phyloP scores from a whole-genome alignment of 345 rosid species.

The Erodium maritimum region DNA sequence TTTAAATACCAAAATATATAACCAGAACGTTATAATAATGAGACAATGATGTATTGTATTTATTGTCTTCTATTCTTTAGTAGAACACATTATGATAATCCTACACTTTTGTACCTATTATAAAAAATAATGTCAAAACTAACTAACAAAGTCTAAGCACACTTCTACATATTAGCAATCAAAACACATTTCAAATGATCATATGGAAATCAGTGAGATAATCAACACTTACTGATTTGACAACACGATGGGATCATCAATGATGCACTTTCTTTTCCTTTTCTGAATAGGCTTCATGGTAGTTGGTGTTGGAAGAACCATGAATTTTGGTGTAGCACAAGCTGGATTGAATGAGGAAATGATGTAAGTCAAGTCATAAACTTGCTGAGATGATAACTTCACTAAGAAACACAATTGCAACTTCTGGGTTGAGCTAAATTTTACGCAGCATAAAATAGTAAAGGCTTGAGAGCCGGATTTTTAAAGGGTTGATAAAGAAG shows the following conservation, averaged over 20 bases:
- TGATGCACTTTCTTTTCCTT: slow-evolving; percentile 48
- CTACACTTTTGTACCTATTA: not conserved
- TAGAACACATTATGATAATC: not conserved
- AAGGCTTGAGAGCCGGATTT: not conserved
- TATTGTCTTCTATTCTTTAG: not conserved
- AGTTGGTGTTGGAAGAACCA: slow-evolving; percentile 48
- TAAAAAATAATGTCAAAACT: not conserved
- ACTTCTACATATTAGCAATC: not conserved
- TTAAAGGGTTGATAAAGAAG: not conserved
- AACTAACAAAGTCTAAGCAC: not conserved
- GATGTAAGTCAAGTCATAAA: slow-evolving; percentile 2
- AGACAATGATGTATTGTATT: too few species aligned
- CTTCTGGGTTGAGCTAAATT: not conserved
- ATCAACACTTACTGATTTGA: slow-evolving; percentile 49
- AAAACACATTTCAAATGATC: not conserved
- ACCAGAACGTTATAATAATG: too few species aligned
- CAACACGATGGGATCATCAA: slow-evolving; percentile 45
- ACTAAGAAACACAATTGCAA: not conserved
- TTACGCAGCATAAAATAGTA: not conserved
- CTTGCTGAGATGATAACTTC: not conserved
- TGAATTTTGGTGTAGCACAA: slow-evolving; percentile 28
- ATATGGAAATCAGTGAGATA: slow-evolving; percentile 3
- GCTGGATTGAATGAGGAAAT: slow-evolving; percentile 22
- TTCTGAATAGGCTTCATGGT: slow-evolving; percentile 38
- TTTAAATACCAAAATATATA: too few species aligned